Percentiles rank a stretch among this genome's conserved stretches.
These are phyloP conservation scores for Kwoniella newhampshirensis DNA, from an alignment of 768 basidiomycete genomes.

Conservation along the genomic window DNA sequence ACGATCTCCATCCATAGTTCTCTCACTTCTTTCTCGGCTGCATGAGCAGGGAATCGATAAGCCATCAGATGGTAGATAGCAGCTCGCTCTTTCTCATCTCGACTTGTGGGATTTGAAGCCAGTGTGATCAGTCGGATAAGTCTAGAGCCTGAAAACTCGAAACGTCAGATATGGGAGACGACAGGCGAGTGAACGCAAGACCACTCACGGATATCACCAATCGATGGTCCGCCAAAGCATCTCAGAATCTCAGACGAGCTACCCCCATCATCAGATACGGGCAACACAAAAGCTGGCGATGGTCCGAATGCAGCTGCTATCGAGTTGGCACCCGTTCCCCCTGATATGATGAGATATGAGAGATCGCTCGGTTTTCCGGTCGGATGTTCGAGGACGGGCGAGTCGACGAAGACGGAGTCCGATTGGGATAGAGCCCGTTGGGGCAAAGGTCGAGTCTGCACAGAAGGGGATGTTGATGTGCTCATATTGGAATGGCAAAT, in stretches of 20 bases:
- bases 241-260: constrained; percentile 93
- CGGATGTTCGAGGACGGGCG: neutral
- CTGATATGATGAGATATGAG: constrained; percentile 72
- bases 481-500: too few species aligned
- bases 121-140: constrained; percentile 81
- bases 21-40: constrained; percentile 71
- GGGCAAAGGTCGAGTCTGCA: neutral
- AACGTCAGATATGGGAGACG: constrained; percentile 61
- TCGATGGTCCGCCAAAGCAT: constrained; percentile 61
- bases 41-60: constrained; percentile 70
- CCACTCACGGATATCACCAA: constrained; percentile 50
- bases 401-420: constrained; percentile 13
- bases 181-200: neutral
- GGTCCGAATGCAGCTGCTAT: constrained; percentile 79
- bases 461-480: too few species aligned
- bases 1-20: constrained; percentile 91
- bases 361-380: constrained; percentile 8
- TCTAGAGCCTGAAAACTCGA: constrained; percentile 60
- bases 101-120: constrained; percentile 58
- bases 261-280: constrained; percentile 93
- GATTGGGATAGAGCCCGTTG: neutral
- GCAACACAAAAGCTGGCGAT: constrained; percentile 75
- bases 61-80: constrained; percentile 75
- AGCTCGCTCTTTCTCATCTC: constrained; percentile 37
- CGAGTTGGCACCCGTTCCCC: constrained; percentile 91